phyloP scores from a whole-genome alignment of 2,329 filamentous ascomycete genomes.

The Claviceps maximensis region DNA sequence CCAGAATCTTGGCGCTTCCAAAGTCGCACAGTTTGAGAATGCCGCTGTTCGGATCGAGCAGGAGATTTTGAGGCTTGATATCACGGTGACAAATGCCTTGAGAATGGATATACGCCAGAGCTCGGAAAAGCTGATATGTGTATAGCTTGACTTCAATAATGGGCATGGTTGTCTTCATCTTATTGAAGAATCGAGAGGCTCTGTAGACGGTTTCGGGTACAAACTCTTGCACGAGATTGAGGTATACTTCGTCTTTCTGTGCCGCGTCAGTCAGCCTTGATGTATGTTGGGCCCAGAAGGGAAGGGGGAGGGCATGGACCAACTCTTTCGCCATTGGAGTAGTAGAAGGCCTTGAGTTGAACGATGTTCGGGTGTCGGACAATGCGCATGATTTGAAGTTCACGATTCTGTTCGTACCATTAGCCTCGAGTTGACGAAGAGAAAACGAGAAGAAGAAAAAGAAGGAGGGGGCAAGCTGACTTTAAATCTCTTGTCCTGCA shows the following conservation, averaged over 20 bases:
- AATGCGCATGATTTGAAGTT: constrained; percentile 99
- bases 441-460: not conserved
- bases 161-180: constrained; percentile 99
- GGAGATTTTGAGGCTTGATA: constrained; percentile 96
- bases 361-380: constrained; percentile 98
- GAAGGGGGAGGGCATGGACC: constrained; percentile 12
- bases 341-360: constrained; percentile 98
- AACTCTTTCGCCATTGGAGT: constrained; percentile 97
- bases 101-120: constrained; percentile 96
- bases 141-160: constrained; percentile 98
- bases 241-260: constrained; percentile 95
- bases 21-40: constrained; percentile 98
- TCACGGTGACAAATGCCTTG: constrained; percentile 98
- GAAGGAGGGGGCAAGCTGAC: constrained; percentile 30
- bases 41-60: constrained; percentile 81
- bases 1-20: constrained; percentile 94
- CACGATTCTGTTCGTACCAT: constrained; percentile 60
- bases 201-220: constrained; percentile 98
- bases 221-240: constrained; percentile 95
- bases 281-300: not conserved
- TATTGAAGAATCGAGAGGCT: constrained; percentile 97
- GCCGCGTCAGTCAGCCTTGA: not conserved
- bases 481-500: constrained; percentile 99
- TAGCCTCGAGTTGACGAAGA: not conserved
- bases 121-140: constrained; percentile 98